Percentiles rank a stretch among this genome's conserved stretches.
Conservation (phyloP, 805 yeast species). For the Pachysolen tannophilus region DNA sequence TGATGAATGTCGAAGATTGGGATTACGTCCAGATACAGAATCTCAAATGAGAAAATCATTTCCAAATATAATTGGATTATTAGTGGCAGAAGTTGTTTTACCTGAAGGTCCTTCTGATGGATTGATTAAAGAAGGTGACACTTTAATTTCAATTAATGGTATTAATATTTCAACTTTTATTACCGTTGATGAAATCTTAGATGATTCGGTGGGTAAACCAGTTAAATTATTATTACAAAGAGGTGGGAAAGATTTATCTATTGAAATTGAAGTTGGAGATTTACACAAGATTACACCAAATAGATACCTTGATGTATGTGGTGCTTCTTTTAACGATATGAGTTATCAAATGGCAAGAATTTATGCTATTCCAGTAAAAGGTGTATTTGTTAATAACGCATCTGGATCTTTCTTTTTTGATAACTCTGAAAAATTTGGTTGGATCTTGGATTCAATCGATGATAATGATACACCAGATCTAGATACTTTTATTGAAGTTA, state of each 20-base stretch:
- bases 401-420: slow-evolving; percentile 67
- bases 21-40: slow-evolving; percentile 71
- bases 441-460: slow-evolving; percentile 76
- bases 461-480: slow-evolving; percentile 67
- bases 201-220: slow-evolving; percentile 53
- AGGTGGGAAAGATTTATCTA: slow-evolving; percentile 53
- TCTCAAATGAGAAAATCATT: slow-evolving; percentile 55
- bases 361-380: slow-evolving; percentile 75
- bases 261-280: slow-evolving; percentile 56
- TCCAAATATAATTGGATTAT: slow-evolving; percentile 70
- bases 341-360: slow-evolving; percentile 86
- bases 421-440: slow-evolving; percentile 56
- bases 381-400: slow-evolving; percentile 74
- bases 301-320: slow-evolving; percentile 73
- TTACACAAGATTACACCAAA: slow-evolving; percentile 78
- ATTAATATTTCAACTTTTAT: slow-evolving; percentile 60
- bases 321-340: slow-evolving; percentile 78
- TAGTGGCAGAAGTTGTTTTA: slow-evolving; percentile 74
- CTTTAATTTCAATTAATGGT: slow-evolving; percentile 66
- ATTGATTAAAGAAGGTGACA: slow-evolving; percentile 76
- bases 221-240: slow-evolving; percentile 59
- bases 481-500: slow-evolving; percentile 69
- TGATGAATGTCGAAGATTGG: slow-evolving; percentile 85
- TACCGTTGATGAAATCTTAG: slow-evolving; percentile 77
- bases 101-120: slow-evolving; percentile 83